phyloP scores from a whole-genome alignment of 2,329 filamentous ascomycete genomes.

The Verticillium nonalfalfae region DNA sequence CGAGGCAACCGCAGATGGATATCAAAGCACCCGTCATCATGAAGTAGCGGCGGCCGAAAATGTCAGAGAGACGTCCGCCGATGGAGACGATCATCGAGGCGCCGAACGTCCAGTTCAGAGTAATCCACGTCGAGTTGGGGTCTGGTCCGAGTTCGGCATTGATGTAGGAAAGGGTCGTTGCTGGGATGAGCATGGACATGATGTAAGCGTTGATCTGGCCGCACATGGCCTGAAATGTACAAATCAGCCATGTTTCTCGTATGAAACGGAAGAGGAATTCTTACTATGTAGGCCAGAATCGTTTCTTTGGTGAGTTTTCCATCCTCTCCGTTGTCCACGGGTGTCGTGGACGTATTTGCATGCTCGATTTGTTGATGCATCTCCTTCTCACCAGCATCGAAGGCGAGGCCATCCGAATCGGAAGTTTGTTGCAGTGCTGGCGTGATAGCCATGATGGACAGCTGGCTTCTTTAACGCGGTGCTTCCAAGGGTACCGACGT shows the following conservation, averaged over 20 bases:
- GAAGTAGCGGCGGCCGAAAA: slow-evolving; percentile 31
- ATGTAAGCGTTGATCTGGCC: slow-evolving; percentile 22
- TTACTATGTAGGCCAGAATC: slow-evolving; percentile 13
- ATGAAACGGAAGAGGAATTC: neutral
- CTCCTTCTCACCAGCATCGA: slow-evolving; percentile 6
- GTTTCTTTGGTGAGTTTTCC: slow-evolving; percentile 13
- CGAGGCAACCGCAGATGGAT: slow-evolving; percentile 26
- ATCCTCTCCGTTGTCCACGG: slow-evolving; percentile 3
- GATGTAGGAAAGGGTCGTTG: slow-evolving; percentile 23
- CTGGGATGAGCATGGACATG: slow-evolving; percentile 26
- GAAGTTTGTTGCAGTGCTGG: slow-evolving; percentile 2
- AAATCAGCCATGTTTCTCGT: neutral
- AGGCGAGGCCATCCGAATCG: slow-evolving; percentile 3
- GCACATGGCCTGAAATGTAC: slow-evolving; percentile 8
- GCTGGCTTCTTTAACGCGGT: neutral
- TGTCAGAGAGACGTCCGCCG: slow-evolving; percentile 28
- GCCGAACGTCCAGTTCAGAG: slow-evolving; percentile 22
- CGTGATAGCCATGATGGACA: slow-evolving; percentile 7
- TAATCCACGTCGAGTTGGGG: slow-evolving; percentile 26
- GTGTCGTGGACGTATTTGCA: slow-evolving; percentile 1
- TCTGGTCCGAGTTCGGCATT: slow-evolving; percentile 26
- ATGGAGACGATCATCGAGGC: slow-evolving; percentile 26
- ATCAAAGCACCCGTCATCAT: slow-evolving; percentile 25
- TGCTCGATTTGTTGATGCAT: slow-evolving; percentile 9
- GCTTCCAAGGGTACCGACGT: neutral